A percentile compares a stretch with the other conserved stretches of the same genome.
Evolutionary conservation across 2,329 filamentous ascomycete genomes (phyloP).

Genomic region (Clonostachys solani): DNA sequence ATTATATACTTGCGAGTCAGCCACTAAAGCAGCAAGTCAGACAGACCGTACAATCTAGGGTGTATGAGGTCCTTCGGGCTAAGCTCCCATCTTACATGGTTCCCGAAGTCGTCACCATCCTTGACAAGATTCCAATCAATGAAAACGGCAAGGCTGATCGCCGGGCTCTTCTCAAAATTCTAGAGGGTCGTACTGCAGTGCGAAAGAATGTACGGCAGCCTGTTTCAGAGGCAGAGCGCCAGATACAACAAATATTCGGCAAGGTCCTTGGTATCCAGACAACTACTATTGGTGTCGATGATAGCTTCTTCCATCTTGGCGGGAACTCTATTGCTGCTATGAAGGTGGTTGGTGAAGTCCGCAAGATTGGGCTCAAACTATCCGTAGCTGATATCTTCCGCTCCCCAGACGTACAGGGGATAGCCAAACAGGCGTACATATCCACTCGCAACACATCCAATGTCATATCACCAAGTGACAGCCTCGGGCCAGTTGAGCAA

Average conservation of each 20-base stretch:
- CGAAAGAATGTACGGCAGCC: background rate
- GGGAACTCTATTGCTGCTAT: constrained; percentile 44
- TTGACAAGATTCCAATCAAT: constrained; percentile 8
- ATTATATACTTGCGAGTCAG: too few species aligned
- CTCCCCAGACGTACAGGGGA: background rate
- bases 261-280: constrained; percentile 21
- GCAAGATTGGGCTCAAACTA: constrained; percentile 15
- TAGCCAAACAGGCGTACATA: background rate
- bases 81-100: constrained; percentile 10
- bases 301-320: constrained; percentile 43
- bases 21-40: constrained; percentile 7
- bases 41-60: too few species aligned
- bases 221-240: constrained; percentile 4
- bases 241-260: constrained; percentile 25
- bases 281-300: constrained; percentile 26
- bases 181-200: background rate
- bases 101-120: constrained; percentile 2
- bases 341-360: constrained; percentile 11
- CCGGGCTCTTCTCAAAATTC: constrained; percentile 1
- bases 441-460: background rate
- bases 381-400: constrained; percentile 6
- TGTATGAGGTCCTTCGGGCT: background rate
- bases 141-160: constrained; percentile 10
- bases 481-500: constrained; percentile 9
- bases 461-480: background rate